A percentile compares a stretch with the other conserved stretches of the same genome.
phyloP scores from a whole-genome alignment of 2,329 filamentous ascomycete genomes.

The Berkeleyomyces basicola region DNA sequence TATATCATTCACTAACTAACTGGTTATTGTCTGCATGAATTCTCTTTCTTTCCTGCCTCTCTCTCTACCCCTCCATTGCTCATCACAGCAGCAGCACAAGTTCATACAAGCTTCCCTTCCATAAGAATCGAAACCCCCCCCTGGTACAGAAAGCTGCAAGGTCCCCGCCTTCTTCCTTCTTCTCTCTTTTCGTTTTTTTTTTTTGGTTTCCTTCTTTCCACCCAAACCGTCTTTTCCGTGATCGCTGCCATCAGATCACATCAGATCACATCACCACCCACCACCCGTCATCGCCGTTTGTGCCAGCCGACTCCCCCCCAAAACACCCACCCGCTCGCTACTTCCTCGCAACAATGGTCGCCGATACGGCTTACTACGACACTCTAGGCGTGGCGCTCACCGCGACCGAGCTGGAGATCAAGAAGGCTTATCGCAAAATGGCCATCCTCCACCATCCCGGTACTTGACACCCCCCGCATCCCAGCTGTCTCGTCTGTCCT shows the following conservation, averaged over 20 bases:
- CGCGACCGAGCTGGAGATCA: slow-evolving; percentile 83
- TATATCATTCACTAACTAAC: neutral
- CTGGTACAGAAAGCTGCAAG: neutral
- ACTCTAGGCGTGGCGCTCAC: slow-evolving; percentile 68
- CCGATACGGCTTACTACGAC: slow-evolving; percentile 80
- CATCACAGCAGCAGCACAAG: too few relatives aligned
- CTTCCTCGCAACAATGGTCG: slow-evolving; percentile 45
- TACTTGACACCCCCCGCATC: slow-evolving; percentile 21
- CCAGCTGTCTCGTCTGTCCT: neutral
- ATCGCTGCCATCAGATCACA: neutral
- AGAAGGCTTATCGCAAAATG: slow-evolving; percentile 89
- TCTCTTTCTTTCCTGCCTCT: neutral
- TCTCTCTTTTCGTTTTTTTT: slow-evolving; percentile 7
- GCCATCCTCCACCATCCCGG: slow-evolving; percentile 87
- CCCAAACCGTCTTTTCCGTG: neutral
- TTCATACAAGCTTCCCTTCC: neutral
- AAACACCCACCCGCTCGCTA: neutral
- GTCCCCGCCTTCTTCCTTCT: neutral
- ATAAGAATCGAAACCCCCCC: neutral
- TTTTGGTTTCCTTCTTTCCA: slow-evolving; percentile 7
- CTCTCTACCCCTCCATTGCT: neutral
- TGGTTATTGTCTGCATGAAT: neutral
- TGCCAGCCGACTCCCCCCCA: neutral
- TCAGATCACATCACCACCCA: neutral
- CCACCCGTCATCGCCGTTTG: neutral